Percentiles rank a stretch among this genome's conserved stretches.
phyloP scores from a whole-genome alignment of 163 green algal genomes.

The Prototheca wickerhamii region DNA sequence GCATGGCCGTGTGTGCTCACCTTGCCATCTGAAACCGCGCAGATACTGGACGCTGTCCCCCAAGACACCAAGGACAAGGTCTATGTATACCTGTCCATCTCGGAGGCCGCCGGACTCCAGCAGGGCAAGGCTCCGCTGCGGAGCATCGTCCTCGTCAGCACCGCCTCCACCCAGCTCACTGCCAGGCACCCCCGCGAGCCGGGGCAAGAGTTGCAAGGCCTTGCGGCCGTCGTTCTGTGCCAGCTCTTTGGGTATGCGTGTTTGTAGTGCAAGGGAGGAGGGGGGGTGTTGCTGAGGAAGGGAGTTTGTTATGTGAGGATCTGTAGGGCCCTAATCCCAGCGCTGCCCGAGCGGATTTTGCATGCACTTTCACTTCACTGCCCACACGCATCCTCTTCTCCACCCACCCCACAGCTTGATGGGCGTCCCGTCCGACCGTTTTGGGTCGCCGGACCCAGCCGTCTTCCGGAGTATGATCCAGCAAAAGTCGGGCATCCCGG shows the following conservation, averaged over 20 bases:
- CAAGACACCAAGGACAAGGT: slow-evolving; percentile 25
- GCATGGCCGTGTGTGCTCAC: background rate
- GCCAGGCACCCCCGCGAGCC: slow-evolving; percentile 7
- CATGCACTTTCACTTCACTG: background rate
- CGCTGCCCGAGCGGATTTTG: too few species aligned
- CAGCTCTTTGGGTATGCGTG: slow-evolving; percentile 23
- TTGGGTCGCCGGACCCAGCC: background rate
- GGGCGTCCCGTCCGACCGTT: background rate
- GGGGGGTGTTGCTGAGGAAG: background rate
- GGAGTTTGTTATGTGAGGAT: too few species aligned
- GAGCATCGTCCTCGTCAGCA: slow-evolving; percentile 16
- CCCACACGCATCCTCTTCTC: background rate
- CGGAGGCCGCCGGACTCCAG: slow-evolving; percentile 4
- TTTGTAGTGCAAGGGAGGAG: background rate
- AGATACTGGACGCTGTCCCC: slow-evolving; percentile 26
- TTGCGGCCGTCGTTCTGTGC: slow-evolving; percentile 27
- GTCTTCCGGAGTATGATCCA: slow-evolving; percentile 2
- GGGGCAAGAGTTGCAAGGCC: slow-evolving; percentile 5
- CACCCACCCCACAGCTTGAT: background rate
- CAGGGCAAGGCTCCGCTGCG: slow-evolving; percentile 22
- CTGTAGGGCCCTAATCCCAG: too few species aligned
- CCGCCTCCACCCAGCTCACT: slow-evolving; percentile 11
- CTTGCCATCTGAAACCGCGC: background rate
- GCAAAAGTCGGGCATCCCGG: slow-evolving; percentile 7
- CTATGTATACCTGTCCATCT: slow-evolving; percentile 12